Base-by-base conservation (phyloP, 495 filamentous ascomycete genomes). In the Penicillium ucsense region DNA sequence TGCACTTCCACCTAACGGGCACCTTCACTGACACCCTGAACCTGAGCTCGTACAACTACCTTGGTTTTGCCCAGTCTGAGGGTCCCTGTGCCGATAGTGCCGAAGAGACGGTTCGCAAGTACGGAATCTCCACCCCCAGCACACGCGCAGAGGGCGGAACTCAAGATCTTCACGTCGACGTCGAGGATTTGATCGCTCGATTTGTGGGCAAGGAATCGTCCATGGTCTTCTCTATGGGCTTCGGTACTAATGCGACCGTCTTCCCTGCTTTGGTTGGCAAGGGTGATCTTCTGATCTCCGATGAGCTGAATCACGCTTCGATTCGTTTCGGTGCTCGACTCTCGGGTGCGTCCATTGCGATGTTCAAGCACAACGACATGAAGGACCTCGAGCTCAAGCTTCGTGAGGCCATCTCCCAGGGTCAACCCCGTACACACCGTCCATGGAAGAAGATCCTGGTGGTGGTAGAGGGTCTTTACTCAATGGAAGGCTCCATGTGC, bases 381-480 rank as follows among this genome's bases (percentile, higher is more conserved):
- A 71, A 65, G 6, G 86, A 92, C 52, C 72, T 98, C 11, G 92
- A 98, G 62, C 72, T 75, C 29, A 78, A 82, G 52, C 79, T 98
- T 11, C 84, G 92, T 36, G 90, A 97, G 60, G 82, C 81, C 48
- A 96, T 98, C 57, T 88, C 89, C 35, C 89, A 96, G 68, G 92
- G 92, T 10, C 92, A 98, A 53, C 94, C 94, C 30, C 83, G 92
- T 49, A 97, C 91, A 12, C 92, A 98, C 61, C 84, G 92, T 6
- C 92, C 92, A 8, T 98, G 92, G 92, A 94, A 90, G 76, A 97
- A 95, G 77, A 97, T 98, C 49, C 70, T 98, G 40, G 88, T 98
- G 43, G 89, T 90, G 33, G 88, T 98, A 35, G 92, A 98, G 63
- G 92, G 92, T 49, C 78, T 98, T 0, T 98, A 98, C 72, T 96